These are phyloP conservation scores for Solanum chiquidenum DNA, from an alignment of 257 asterid genomes.

Conservation along the genomic window DNA sequence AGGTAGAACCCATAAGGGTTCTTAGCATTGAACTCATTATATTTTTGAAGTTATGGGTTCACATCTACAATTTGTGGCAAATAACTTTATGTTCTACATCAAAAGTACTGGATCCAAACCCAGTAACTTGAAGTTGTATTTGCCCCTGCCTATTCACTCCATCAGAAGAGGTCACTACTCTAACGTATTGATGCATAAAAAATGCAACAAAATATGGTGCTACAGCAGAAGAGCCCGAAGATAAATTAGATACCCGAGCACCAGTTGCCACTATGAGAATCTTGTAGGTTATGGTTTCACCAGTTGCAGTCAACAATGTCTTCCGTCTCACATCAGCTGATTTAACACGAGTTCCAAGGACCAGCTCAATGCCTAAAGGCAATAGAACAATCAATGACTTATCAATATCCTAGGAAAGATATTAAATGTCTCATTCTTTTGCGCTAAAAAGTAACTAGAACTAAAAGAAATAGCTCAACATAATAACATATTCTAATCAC, in stretches of 20 bases:
- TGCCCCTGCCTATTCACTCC: not conserved
- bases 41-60: not conserved
- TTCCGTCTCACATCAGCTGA: constrained; percentile 76
- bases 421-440: not conserved
- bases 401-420: not conserved
- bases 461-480: not conserved
- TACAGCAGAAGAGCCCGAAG: constrained; percentile 3
- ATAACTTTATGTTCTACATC: not conserved
- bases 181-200: not conserved
- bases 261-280: constrained; percentile 85
- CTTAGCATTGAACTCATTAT: not conserved
- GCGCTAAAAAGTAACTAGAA: not conserved
- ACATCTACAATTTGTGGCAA: not conserved
- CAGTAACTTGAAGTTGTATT: not conserved
- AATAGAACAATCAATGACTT: not conserved
- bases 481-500: not conserved
- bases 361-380: constrained; percentile 63
- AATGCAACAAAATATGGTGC: not conserved
- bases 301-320: constrained; percentile 70
- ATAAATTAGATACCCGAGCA: constrained; percentile 76
- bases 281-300: constrained; percentile 86
- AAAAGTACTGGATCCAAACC: not conserved
- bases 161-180: not conserved
- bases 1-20: not conserved
- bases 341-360: constrained; percentile 77